Conservation (phyloP, 176 grass and related monocot species). For the Canna indica region DNA sequence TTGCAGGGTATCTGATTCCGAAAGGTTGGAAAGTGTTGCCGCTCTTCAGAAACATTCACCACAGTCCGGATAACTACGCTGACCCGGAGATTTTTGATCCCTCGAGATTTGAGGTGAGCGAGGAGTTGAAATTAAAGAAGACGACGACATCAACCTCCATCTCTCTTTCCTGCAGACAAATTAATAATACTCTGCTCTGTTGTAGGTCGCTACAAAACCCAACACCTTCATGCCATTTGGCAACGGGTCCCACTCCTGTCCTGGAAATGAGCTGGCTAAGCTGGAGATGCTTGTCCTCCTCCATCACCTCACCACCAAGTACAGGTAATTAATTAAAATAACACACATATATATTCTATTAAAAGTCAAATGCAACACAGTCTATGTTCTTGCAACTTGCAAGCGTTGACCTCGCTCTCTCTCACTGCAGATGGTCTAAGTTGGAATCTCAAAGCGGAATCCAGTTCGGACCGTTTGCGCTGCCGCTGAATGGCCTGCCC, state of each 20-base stretch:
- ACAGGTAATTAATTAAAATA: too few relatives aligned
- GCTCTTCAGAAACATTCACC: slow-evolving; percentile 96
- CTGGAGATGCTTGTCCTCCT: slow-evolving; percentile 94
- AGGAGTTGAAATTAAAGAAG: too few relatives aligned
- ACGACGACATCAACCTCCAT: too few relatives aligned
- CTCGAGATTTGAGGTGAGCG: slow-evolving; percentile 73
- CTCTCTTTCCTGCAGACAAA: too few relatives aligned
- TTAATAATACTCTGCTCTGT: too few relatives aligned
- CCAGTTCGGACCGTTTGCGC: slow-evolving; percentile 21
- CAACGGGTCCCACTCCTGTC: slow-evolving; percentile 94
- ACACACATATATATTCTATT: too few relatives aligned
- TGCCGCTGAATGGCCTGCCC: slow-evolving; percentile 21
- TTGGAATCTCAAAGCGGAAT: background rate
- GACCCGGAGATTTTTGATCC: slow-evolving; percentile 93
- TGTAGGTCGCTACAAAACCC: slow-evolving; percentile 79
- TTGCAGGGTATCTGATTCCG: slow-evolving; percentile 91
- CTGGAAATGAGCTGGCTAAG: slow-evolving; percentile 95
- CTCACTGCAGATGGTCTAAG: slow-evolving; percentile 5
- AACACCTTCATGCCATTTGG: slow-evolving; percentile 98
- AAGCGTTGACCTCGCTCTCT: background rate
- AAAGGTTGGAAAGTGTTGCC: slow-evolving; percentile 99
- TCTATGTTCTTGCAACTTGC: too few relatives aligned
- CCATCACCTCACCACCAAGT: slow-evolving; percentile 89
- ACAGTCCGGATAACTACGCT: slow-evolving; percentile 71
- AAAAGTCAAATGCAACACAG: too few relatives aligned